A percentile compares a stretch with the other conserved stretches of the same genome.
Conservation (phyloP, 2,329 filamentous ascomycete genomes). For the Pleoardoris graminearum region DNA sequence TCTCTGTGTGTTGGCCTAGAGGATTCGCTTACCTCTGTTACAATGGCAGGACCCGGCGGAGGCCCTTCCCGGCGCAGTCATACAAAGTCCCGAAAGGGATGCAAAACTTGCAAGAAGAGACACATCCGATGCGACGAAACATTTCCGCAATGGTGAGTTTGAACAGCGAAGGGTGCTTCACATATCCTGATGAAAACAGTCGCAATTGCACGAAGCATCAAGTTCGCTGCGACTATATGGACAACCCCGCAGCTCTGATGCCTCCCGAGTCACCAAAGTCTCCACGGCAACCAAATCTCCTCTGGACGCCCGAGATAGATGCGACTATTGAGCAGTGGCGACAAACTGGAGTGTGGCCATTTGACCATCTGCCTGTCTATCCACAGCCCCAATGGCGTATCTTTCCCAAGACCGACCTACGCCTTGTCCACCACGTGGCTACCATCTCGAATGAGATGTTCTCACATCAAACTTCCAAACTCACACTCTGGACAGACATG, state of each 20-base stretch:
- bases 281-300: constrained; percentile 64
- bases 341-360: constrained; percentile 80
- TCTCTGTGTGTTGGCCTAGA: no score
- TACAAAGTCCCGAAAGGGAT: constrained; percentile 98
- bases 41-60: constrained; percentile 91
- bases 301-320: constrained; percentile 87
- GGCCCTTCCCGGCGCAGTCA: constrained; percentile 90
- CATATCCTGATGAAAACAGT: constrained; percentile 54
- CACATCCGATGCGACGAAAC: constrained; percentile 98
- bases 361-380: constrained; percentile 77
- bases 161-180: not conserved
- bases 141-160: constrained; percentile 87
- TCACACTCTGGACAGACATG: constrained; percentile 90
- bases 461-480: constrained; percentile 74
- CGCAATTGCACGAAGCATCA: constrained; percentile 99
- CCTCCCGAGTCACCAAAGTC: constrained; percentile 55
- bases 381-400: constrained; percentile 72
- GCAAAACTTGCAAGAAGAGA: constrained; percentile 95
- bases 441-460: constrained; percentile 83
- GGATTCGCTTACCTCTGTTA: constrained; percentile 7
- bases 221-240: constrained; percentile 97
- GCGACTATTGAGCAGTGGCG: constrained; percentile 81
- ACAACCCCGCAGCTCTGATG: constrained; percentile 69
- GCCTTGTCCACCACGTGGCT: constrained; percentile 88
- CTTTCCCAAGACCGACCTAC: constrained; percentile 76